Conservation (phyloP, 305 asterid species). For the Caryopteris hybrid region DNA sequence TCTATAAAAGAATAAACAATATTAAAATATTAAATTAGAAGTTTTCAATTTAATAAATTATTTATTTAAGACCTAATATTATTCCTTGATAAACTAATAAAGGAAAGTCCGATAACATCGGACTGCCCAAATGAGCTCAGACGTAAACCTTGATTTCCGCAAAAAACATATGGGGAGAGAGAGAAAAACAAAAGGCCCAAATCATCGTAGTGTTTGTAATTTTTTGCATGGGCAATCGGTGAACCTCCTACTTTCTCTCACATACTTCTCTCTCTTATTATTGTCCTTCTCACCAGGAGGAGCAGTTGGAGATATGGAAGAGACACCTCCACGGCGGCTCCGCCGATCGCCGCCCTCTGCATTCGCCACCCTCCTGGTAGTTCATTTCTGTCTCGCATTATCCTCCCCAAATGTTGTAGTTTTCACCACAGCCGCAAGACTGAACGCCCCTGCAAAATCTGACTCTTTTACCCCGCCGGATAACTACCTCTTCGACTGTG, state of each 20-base stretch:
- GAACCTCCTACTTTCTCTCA: conserved; percentile 24
- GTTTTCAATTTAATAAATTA: too few species aligned
- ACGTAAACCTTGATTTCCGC: conserved; percentile 8
- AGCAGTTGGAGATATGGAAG: conserved; percentile 61
- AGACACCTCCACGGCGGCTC: conserved; percentile 38
- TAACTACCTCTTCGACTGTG: conserved; percentile 57
- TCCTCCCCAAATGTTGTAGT: background rate
- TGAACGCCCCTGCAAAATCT: conserved; percentile 39
- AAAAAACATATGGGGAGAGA: background rate
- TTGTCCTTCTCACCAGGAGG: conserved; percentile 42
- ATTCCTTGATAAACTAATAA: too few species aligned
- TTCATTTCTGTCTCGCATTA: conserved; percentile 28
- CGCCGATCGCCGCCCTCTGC: conserved; percentile 18
- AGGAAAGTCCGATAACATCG: conserved; percentile 38
- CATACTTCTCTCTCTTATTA: conserved; percentile 21
- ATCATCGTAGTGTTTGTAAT: background rate
- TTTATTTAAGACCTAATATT: too few species aligned
- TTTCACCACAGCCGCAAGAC: conserved; percentile 1
- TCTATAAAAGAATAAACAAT: too few species aligned
- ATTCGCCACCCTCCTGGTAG: conserved; percentile 42
- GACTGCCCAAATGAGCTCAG: conserved; percentile 5
- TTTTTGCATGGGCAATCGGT: background rate
- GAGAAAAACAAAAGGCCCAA: background rate
- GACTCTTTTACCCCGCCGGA: conserved; percentile 53
- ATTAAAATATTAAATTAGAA: too few species aligned